These are phyloP conservation scores for Penicillium fuscoglaucum DNA, from an alignment of 2,329 filamentous ascomycete genomes.

Conservation along the genomic window DNA sequence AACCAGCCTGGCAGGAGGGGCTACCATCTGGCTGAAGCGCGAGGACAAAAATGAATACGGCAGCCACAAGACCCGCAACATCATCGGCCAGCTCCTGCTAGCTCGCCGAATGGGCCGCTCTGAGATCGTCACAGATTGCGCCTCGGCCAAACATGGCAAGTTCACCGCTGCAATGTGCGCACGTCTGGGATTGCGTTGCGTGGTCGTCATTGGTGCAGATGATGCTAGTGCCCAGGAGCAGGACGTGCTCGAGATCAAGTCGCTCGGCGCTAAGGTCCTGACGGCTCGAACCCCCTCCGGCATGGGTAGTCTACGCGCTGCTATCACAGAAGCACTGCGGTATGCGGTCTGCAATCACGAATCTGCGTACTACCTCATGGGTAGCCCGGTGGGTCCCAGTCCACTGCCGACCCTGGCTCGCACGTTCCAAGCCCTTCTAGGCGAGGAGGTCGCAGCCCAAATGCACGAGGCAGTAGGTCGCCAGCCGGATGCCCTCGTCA, in stretches of 20 bases:
- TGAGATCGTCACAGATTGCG: conserved; percentile 29
- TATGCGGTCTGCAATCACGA: conserved; percentile 29
- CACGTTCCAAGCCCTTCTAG: conserved; percentile 27
- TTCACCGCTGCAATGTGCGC: conserved; percentile 27
- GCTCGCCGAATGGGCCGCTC: conserved; percentile 25
- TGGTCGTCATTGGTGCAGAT: conserved; percentile 26
- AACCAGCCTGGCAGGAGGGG: conserved; percentile 19
- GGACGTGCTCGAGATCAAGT: conserved; percentile 26
- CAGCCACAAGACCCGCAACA: conserved; percentile 27
- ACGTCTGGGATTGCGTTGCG: conserved; percentile 22
- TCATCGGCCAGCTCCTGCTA: conserved; percentile 25
- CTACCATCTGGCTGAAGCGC: conserved; percentile 30
- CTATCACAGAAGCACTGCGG: conserved; percentile 29
- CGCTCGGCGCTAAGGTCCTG: conserved; percentile 25
- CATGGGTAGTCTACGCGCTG: conserved; percentile 26
- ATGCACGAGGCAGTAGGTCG: conserved; percentile 20
- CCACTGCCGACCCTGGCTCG: conserved; percentile 27
- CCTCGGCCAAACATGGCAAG: conserved; percentile 27
- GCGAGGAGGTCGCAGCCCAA: conserved; percentile 28
- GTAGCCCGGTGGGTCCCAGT: conserved; percentile 25
- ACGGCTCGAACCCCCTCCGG: conserved; percentile 25
- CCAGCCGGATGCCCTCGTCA: conserved; percentile 25
- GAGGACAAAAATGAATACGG: conserved; percentile 28
- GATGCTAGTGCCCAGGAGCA: conserved; percentile 22
- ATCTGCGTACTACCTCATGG: conserved; percentile 28